Base-by-base conservation (phyloP, 768 basidiomycete genomes). In the Boletus rubropictus region DNA sequence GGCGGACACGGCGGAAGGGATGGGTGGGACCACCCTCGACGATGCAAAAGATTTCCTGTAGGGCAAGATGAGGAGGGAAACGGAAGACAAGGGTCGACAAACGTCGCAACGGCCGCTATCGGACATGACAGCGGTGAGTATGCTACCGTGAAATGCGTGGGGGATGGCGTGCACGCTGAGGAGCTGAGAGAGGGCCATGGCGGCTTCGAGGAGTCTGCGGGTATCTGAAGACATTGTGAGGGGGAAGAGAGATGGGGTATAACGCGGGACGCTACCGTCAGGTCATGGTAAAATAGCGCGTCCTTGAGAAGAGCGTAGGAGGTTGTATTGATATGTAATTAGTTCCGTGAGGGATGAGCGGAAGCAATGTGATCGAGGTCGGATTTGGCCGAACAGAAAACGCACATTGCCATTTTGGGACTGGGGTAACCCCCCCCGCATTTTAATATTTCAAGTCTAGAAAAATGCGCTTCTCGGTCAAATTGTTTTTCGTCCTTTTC, bases 1-100 rank as follows among this genome's bases (percentile, higher is more conserved):
- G 85, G 47, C 89, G 81, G 38, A 88, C 85, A 48, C 83, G 80
- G 49, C 86, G 80, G 63, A 90, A 92, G 0, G 87, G 83, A 63
- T 90, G 82, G 1, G 74, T 66, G 29, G 78, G 66, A n/a, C 82
- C 80, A 38, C 81, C 81, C 66, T 90, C 84, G 51, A 89, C 87
- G 62, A 92, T 82, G 64, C 89, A 91, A 53, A 75, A 82, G 44
- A 92, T 85, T 67, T 92, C 89, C 89, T 91, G 65, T 5, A 11
- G 32, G n/a, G 38, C 21, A 34, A 22, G 15, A 32, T 63, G 49
- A 60, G 56, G 22, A 46, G 14, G 32, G 18, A 1, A 11, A 17
- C 27, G 44, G 20, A 14, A 37, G 47, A 29, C 48, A 10, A 27
- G 34, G 47, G 22, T 14, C 6, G 6, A 74, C 79, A 48, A 59